Conservation (phyloP, 164 flowering plant species). For the Warburgia ugandensis region DNA sequence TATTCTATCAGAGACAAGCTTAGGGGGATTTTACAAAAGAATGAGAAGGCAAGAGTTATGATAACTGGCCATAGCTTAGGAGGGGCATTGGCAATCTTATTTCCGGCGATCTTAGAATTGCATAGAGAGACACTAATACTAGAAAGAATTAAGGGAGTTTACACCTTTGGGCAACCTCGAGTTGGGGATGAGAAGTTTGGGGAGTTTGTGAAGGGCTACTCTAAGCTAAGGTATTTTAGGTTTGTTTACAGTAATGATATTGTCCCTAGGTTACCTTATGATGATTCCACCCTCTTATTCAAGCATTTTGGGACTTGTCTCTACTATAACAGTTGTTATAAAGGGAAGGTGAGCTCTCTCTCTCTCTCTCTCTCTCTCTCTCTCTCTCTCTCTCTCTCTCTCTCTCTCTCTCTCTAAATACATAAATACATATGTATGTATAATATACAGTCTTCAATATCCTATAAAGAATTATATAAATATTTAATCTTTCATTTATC, state of each 20-base stretch:
- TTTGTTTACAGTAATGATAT: constrained; percentile 70
- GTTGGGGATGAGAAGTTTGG: constrained; percentile 64
- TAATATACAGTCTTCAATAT: not conserved
- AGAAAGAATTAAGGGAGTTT: constrained; percentile 58
- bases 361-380: constrained; percentile 8
- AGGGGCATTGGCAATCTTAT: constrained; percentile 69
- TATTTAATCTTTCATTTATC: not conserved
- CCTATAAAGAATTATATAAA: not conserved
- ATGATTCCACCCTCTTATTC: constrained; percentile 38
- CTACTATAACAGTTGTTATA: constrained; percentile 57
- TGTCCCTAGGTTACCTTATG: constrained; percentile 79
- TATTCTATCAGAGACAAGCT: constrained; percentile 50
- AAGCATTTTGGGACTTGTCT: constrained; percentile 70
- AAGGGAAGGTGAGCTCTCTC: constrained; percentile 43
- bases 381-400: constrained; percentile 12
- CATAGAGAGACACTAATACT: constrained; percentile 54
- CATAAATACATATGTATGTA: not conserved
- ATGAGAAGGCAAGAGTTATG: constrained; percentile 38
- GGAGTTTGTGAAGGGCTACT: constrained; percentile 39
- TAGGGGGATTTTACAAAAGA: constrained; percentile 23
- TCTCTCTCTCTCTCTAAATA: not conserved
- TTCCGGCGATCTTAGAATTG: constrained; percentile 33
- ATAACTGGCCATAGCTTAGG: constrained; percentile 90
- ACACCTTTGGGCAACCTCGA: constrained; percentile 86
- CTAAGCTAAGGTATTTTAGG: constrained; percentile 34